Base-by-base conservation (phyloP, 805 yeast genomes). In the Kodamaea leandrae region DNA sequence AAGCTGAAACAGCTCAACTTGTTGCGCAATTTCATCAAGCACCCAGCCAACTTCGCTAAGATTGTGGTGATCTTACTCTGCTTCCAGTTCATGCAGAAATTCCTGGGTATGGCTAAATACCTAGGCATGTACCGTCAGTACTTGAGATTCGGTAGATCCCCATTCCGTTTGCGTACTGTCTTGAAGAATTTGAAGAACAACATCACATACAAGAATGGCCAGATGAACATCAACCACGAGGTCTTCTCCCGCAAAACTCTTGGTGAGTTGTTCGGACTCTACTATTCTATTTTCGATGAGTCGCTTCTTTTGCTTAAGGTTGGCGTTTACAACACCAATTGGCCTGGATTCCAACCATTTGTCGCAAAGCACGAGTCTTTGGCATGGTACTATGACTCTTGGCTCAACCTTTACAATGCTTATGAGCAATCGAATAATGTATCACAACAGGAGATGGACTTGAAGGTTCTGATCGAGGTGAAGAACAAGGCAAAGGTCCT, bases 251-350 rank as follows among this genome's bases (percentile, higher is more conserved):
- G 74, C 51, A 54, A 58, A 25, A 69, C 77, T 2, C 48, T 82
- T 27, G 71, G 74, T 9, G 81, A 83, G 32, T 46, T 76, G 17
- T 61, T 76, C 21, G 74, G 80, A 30, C 55, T 83, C 4, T 84
- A 82, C 57, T 84, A 83, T 58, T 76, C 82, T 5, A 54, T 80
- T 27, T 75, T 76, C 52, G 91, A 84, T 59, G 91, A 84, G 58
- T 56, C 79, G 15, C 63, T 74, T 21, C 62, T 83, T 13, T 60
- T 82, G 24, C 78, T 67, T 62, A 81, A 81, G 51, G 49, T 80
- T 18, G 72, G 75, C n/a, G 53, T 78, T 2, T 57, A 76, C 24
- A 53, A 66, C 28, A 12, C 26, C 19, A 32, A 36, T 16, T 40
- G 38, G 34, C n/a, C 26, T 10, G 26, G 36, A 17, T 39, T 53